These are phyloP conservation scores for Prinsepia uniflora DNA, from an alignment of 306 rosid genomes.

Conservation along the genomic window DNA sequence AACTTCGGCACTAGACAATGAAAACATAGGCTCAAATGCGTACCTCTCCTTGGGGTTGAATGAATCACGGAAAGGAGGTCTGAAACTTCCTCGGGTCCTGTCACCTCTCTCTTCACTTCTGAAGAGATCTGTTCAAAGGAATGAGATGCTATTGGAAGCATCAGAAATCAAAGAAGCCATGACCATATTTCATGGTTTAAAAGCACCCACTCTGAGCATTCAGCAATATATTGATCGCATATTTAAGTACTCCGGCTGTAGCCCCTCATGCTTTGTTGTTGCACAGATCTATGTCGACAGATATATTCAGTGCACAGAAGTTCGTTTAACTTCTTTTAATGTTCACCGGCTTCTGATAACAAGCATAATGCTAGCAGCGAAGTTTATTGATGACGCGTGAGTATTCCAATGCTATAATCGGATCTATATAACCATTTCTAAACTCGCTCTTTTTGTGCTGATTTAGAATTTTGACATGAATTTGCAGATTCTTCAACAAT, in stretches of 20 bases:
- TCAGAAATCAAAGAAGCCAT: slow-evolving; percentile 43
- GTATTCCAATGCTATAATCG: slow-evolving; percentile 24
- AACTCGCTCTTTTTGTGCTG: neutral
- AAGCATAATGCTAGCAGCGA: slow-evolving; percentile 85
- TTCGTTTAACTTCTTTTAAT: slow-evolving; percentile 69
- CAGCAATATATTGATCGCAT: slow-evolving; percentile 73
- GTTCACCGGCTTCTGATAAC: slow-evolving; percentile 93
- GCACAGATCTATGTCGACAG: slow-evolving; percentile 78
- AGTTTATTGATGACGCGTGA: slow-evolving; percentile 90
- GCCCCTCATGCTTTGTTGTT: slow-evolving; percentile 89
- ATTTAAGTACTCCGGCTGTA: slow-evolving; percentile 89
- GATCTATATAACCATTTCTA: neutral
- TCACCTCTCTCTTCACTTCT: slow-evolving; percentile 74
- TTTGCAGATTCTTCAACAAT: slow-evolving; percentile 82
- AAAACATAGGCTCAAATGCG: slow-evolving; percentile 45
- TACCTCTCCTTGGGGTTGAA: slow-evolving; percentile 66
- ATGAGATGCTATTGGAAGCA: slow-evolving; percentile 53
- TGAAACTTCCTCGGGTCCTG: slow-evolving; percentile 73
- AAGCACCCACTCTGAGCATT: slow-evolving; percentile 74
- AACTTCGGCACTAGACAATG: slow-evolving; percentile 45
- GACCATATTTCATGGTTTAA: slow-evolving; percentile 77
- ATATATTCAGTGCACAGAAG: slow-evolving; percentile 49
- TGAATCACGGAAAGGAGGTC: slow-evolving; percentile 44
- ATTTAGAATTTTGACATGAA: slow-evolving; percentile 12
- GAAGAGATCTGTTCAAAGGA: slow-evolving; percentile 67